These are phyloP conservation scores for Candida sojae DNA, from an alignment of 1,139 yeast genomes.

Conservation along the genomic window DNA sequence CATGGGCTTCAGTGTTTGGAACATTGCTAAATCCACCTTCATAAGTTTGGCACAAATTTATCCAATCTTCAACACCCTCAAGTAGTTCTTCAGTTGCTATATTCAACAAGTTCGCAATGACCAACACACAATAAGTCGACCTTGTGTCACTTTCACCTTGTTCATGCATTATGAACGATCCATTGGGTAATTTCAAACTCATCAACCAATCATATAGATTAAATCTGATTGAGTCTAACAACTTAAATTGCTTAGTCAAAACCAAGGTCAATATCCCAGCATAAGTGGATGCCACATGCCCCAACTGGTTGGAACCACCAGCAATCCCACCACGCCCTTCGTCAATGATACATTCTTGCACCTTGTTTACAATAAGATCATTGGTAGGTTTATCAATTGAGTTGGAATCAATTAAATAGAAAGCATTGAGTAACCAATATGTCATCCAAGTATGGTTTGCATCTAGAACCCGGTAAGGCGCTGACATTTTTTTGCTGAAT, in stretches of 20 bases:
- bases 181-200: constrained; percentile 63
- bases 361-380: constrained; percentile 21
- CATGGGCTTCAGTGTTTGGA: constrained; percentile 90
- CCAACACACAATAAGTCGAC: constrained; percentile 83
- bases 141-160: constrained; percentile 89
- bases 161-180: constrained; percentile 71
- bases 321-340: constrained; percentile 70
- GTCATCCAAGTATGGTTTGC: constrained; percentile 91
- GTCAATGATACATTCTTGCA: constrained; percentile 28
- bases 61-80: constrained; percentile 57
- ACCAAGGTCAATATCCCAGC: constrained; percentile 73
- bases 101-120: constrained; percentile 68
- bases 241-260: constrained; percentile 45
- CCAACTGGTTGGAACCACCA: constrained; percentile 79
- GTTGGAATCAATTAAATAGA: constrained; percentile 3
- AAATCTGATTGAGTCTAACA: constrained; percentile 24
- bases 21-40: constrained; percentile 95
- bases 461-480: constrained; percentile 55
- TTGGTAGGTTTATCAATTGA: constrained; percentile 1
- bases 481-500: constrained; percentile 50
- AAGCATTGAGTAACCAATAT: constrained; percentile 77
- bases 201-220: constrained; percentile 66
- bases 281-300: constrained; percentile 85
- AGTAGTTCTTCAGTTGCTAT: constrained; percentile 64
- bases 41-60: constrained; percentile 77